Conservation (phyloP, 768 basidiomycete species). For the Kondoa subrosea region DNA sequence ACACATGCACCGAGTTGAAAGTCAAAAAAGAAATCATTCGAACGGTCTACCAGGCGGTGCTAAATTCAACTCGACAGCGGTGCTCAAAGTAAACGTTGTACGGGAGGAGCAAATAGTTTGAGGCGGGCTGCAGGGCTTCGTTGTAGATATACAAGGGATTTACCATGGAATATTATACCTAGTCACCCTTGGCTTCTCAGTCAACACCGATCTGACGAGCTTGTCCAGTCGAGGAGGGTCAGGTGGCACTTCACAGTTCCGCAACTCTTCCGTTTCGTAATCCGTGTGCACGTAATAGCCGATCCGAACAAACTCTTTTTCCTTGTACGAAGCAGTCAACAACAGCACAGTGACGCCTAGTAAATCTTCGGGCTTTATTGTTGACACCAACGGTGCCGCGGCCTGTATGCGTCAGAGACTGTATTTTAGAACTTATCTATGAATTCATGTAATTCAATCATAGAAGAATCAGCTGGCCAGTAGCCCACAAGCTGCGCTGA, state of each 20-base stretch:
- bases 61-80: not conserved
- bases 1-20: too few relatives aligned
- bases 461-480: not conserved
- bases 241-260: conserved; percentile 21
- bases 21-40: too few relatives aligned
- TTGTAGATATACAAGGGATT: too few relatives aligned
- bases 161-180: conserved; percentile 40
- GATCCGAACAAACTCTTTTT: conserved; percentile 97
- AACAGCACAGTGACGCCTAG: conserved; percentile 94
- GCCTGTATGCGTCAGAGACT: conserved; percentile 33
- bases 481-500: not conserved
- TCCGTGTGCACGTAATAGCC: conserved; percentile 99
- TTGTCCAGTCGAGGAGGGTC: conserved; percentile 54
- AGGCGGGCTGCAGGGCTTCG: not conserved
- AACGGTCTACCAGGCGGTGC: too few relatives aligned
- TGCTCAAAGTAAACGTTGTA: not conserved
- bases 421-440: not conserved
- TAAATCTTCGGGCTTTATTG: conserved; percentile 75
- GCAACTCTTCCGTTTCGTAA: conserved; percentile 84
- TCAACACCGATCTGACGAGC: conserved; percentile 65
- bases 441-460: not conserved
- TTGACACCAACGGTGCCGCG: conserved; percentile 59
- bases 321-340: conserved; percentile 83
- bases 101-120: not conserved
- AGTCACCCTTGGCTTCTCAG: conserved; percentile 80